Conservation (phyloP, 2,329 filamentous ascomycete genomes). For the Tolypocladium inflatum region DNA sequence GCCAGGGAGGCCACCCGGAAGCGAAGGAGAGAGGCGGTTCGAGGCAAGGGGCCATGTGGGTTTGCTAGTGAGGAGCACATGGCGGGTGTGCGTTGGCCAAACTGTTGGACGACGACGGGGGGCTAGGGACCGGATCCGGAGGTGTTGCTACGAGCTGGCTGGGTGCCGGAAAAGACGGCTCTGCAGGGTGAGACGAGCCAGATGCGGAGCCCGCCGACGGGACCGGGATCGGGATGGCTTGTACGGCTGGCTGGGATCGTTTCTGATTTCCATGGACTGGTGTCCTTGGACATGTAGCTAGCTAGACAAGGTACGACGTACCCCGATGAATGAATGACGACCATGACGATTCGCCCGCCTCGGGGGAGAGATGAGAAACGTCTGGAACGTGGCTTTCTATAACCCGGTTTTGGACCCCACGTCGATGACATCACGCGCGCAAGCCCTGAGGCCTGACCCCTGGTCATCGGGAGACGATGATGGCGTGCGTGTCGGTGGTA, state of each 20-base stretch:
- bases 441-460: background rate
- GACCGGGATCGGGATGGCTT: background rate
- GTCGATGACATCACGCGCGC: background rate
- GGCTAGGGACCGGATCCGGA: background rate
- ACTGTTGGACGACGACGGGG: background rate
- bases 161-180: background rate
- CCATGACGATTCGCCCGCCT: background rate
- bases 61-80: background rate
- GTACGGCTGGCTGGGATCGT: background rate
- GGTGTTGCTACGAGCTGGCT: background rate
- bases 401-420: background rate
- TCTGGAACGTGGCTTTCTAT: background rate
- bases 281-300: background rate
- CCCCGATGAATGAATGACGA: background rate
- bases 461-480: background rate
- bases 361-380: no score
- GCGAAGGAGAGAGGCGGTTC: background rate
- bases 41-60: background rate
- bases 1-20: background rate
- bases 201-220: background rate
- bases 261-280: background rate
- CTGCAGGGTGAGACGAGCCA: background rate
- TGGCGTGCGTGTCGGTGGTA: background rate
- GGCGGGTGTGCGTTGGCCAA: background rate
- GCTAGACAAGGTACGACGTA: background rate